Evolutionary conservation across 2,329 filamentous ascomycete species (phyloP).

Genomic region (Penicillium sp.): DNA sequence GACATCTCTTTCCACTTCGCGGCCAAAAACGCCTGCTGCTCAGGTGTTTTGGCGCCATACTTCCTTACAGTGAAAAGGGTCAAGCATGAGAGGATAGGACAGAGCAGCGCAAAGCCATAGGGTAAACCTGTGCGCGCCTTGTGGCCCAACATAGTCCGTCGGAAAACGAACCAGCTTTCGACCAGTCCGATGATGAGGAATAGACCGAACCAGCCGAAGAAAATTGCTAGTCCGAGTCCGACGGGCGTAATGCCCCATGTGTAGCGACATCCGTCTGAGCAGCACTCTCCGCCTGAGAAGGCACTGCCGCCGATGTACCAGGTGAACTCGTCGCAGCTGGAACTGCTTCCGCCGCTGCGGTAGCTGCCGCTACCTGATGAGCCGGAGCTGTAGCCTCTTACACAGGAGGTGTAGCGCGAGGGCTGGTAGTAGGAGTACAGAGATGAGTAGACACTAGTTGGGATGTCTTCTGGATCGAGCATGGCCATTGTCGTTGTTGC

Average conservation of each 20-base stretch:
- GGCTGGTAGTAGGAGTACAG: slow-evolving; percentile 7
- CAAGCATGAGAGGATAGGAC: slow-evolving; percentile 10
- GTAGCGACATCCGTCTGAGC: slow-evolving; percentile 11
- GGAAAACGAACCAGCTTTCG: slow-evolving; percentile 14
- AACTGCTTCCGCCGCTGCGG: background rate
- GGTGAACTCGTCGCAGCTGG: slow-evolving; percentile 8
- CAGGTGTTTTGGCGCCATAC: slow-evolving; percentile 8
- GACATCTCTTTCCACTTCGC: slow-evolving; percentile 12
- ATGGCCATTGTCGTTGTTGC: slow-evolving; percentile 4
- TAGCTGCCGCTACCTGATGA: slow-evolving; percentile 3
- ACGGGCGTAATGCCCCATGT: slow-evolving; percentile 9
- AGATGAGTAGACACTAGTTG: slow-evolving; percentile 4
- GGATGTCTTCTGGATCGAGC: slow-evolving; percentile 7
- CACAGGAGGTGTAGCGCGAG: slow-evolving; percentile 7
- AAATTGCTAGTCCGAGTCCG: slow-evolving; percentile 7
- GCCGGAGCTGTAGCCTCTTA: slow-evolving; percentile 3
- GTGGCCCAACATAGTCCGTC: slow-evolving; percentile 9
- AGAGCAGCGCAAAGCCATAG: slow-evolving; percentile 8
- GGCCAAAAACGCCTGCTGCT: slow-evolving; percentile 9
- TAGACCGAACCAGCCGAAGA: slow-evolving; percentile 12
- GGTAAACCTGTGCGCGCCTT: slow-evolving; percentile 11
- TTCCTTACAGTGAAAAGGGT: slow-evolving; percentile 8
- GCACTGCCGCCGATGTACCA: slow-evolving; percentile 5
- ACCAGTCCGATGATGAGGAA: slow-evolving; percentile 9
- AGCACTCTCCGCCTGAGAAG: slow-evolving; percentile 12